Evolutionary conservation across 805 yeast species (phyloP).

Genomic region (Saturnispora hagleri): DNA sequence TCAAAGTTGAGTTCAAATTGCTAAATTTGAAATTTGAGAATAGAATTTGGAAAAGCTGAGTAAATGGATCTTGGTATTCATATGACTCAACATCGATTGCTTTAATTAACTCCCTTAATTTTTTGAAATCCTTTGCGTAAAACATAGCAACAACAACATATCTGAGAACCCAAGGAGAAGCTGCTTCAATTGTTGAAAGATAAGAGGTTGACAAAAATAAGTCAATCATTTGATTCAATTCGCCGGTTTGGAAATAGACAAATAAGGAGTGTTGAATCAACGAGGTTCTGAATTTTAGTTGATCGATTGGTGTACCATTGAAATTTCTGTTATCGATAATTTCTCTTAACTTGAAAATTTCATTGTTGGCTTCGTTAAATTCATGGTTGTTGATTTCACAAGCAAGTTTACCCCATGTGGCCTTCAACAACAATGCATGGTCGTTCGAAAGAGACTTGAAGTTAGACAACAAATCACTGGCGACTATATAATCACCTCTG

Average conservation of each 20-base stretch:
- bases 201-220: conserved; percentile 50
- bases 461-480: conserved; percentile 48
- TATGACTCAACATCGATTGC: conserved; percentile 53
- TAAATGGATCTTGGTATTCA: conserved; percentile 58
- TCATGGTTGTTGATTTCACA: conserved; percentile 45
- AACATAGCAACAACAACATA: conserved; percentile 56
- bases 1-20: conserved; percentile 39
- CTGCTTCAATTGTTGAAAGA: conserved; percentile 58
- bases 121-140: conserved; percentile 33
- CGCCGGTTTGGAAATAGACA: conserved; percentile 36
- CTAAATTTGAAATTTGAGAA: conserved; percentile 53
- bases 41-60: conserved; percentile 44
- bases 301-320: conserved; percentile 43
- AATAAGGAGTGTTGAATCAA: conserved; percentile 61
- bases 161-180: conserved; percentile 64
- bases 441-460: conserved; percentile 48
- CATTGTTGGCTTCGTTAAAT: conserved; percentile 45
- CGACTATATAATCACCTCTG: conserved; percentile 53
- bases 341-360: conserved; percentile 46
- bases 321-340: conserved; percentile 47
- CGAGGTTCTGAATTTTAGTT: conserved; percentile 58
- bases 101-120: conserved; percentile 47
- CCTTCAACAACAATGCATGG: conserved; percentile 39
- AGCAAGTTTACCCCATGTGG: conserved; percentile 66
- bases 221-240: conserved; percentile 43